These are phyloP conservation scores for Flaveria trinervia DNA, from an alignment of 129 eudicot genomes.

Conservation along the genomic window DNA sequence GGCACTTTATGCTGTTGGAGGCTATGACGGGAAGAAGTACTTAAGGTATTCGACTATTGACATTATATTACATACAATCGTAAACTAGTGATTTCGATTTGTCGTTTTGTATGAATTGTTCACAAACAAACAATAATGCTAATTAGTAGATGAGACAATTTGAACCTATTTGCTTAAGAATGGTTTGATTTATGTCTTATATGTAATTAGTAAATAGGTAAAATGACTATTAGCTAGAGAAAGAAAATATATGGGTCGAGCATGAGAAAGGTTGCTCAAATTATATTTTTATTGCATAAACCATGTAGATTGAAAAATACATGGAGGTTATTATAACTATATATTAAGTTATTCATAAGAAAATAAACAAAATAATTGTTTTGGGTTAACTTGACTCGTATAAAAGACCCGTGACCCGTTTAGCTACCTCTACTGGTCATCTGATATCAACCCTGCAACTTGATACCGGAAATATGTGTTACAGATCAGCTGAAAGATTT, in stretches of 20 bases:
- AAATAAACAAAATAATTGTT: neutral
- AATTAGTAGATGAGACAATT: neutral
- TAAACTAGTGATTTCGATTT: neutral
- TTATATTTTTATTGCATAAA: neutral
- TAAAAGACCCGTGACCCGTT: neutral
- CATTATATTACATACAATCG: neutral
- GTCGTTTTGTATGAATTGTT: neutral
- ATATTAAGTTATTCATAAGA: neutral
- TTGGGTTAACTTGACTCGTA: neutral
- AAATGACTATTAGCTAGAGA: neutral
- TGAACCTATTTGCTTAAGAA: neutral
- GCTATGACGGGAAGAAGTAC: constrained; percentile 68
- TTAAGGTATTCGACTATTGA: constrained; percentile 46
- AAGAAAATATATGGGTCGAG: neutral
- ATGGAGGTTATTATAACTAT: neutral
- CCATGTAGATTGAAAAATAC: neutral
- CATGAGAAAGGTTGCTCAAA: neutral
- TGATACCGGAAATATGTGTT: constrained; percentile 1
- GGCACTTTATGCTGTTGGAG: constrained; percentile 84
- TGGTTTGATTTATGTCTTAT: neutral
- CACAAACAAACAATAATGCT: neutral
- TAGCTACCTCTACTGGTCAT: neutral
- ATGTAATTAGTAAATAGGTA: neutral
- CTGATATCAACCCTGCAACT: neutral
- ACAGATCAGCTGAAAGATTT: constrained; percentile 83